Conservation (phyloP, 2,329 filamentous ascomycete species). For the Exophiala xenobiotica region DNA sequence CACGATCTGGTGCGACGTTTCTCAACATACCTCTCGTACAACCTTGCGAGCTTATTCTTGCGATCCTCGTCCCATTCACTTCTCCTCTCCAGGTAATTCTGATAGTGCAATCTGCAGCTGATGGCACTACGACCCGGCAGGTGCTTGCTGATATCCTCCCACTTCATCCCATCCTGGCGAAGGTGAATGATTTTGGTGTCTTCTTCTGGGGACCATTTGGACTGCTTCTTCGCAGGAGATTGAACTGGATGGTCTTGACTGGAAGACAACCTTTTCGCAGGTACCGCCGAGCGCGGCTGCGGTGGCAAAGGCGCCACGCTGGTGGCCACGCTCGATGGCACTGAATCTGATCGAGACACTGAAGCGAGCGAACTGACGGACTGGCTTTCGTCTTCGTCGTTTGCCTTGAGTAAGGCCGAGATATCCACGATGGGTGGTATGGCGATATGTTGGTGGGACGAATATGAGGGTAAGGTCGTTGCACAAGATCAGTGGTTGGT, state of each 20-base stretch:
- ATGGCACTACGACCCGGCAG: slow-evolving; percentile 89
- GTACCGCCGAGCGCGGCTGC: slow-evolving; percentile 25
- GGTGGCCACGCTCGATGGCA: slow-evolving; percentile 22
- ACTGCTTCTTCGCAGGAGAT: slow-evolving; percentile 86
- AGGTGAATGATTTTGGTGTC: slow-evolving; percentile 92
- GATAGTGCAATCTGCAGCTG: slow-evolving; percentile 90
- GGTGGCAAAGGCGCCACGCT: slow-evolving; percentile 26
- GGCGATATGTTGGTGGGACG: not conserved
- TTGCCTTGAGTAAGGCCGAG: slow-evolving; percentile 76
- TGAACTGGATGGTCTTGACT: slow-evolving; percentile 43
- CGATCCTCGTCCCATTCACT: slow-evolving; percentile 97
- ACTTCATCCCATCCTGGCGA: slow-evolving; percentile 89
- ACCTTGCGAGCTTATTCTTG: slow-evolving; percentile 90
- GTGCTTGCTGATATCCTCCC: slow-evolving; percentile 94
- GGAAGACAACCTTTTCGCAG: slow-evolving; percentile 39
- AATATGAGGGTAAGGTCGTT: not conserved
- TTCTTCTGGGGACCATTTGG: slow-evolving; percentile 93
- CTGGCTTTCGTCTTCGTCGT: slow-evolving; percentile 28
- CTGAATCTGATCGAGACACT: slow-evolving; percentile 25
- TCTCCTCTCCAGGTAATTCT: slow-evolving; percentile 91
- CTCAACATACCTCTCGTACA: slow-evolving; percentile 82
- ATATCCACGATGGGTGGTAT: slow-evolving; percentile 77
- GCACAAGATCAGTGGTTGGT: slow-evolving; percentile 7
- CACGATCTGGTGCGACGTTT: slow-evolving; percentile 28
- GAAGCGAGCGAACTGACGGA: slow-evolving; percentile 29